Evolutionary conservation across 768 basidiomycete genomes (phyloP).

Genomic region (Clitopilus hobsonii): DNA sequence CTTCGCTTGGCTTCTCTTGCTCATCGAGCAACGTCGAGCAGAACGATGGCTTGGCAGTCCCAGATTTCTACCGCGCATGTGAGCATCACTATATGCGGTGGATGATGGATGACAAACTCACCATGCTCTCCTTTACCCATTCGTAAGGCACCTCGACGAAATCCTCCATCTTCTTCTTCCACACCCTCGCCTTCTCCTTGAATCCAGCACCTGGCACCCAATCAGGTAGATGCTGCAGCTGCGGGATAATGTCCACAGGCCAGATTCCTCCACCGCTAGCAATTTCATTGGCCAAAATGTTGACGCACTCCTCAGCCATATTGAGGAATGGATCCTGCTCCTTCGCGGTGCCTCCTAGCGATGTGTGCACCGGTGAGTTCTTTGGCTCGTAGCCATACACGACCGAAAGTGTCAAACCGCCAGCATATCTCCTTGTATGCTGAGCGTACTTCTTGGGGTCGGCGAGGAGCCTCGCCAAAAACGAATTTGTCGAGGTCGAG

Average conservation of each 20-base stretch:
- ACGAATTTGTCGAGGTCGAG: constrained; percentile 48
- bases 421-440: constrained; percentile 49
- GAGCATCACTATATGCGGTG: constrained; percentile 6
- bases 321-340: constrained; percentile 29
- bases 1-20: constrained; percentile 25
- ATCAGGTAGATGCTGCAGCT: constrained; percentile 51
- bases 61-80: constrained; percentile 29
- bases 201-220: constrained; percentile 72
- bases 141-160: constrained; percentile 63
- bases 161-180: constrained; percentile 63
- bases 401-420: constrained; percentile 50
- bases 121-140: constrained; percentile 53
- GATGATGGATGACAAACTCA: constrained; percentile 23
- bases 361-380: neutral
- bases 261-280: constrained; percentile 42
- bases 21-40: constrained; percentile 55
- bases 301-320: constrained; percentile 38
- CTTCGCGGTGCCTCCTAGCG: neutral
- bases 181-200: constrained; percentile 50
- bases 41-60: constrained; percentile 33
- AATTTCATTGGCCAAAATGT: constrained; percentile 35
- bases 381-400: constrained; percentile 56
- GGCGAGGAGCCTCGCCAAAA: constrained; percentile 51
- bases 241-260: constrained; percentile 44
- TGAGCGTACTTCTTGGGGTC: constrained; percentile 30